Percentiles rank a stretch among this genome's conserved stretches.
These are phyloP conservation scores for Fusarium goolgardi DNA, from an alignment of 2,329 filamentous ascomycete genomes.

Conservation along the genomic window DNA sequence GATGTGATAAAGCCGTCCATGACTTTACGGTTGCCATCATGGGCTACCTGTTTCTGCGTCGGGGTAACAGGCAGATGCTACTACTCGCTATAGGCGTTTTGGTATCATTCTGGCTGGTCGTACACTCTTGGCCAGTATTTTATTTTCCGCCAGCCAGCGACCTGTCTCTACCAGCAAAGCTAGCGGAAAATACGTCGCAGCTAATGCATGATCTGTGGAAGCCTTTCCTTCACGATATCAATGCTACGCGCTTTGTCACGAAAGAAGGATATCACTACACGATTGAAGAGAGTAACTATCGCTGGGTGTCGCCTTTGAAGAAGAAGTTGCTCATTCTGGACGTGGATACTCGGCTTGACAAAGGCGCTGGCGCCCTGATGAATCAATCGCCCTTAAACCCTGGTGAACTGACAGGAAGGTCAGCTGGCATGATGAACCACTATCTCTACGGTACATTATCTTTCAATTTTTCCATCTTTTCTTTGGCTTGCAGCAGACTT, in stretches of 20 bases:
- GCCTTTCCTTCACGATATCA: constrained; percentile 35
- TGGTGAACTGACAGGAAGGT: constrained; percentile 35
- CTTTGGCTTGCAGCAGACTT: background rate
- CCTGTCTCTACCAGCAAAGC: background rate
- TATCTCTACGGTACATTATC: constrained; percentile 37
- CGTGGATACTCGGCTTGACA: constrained; percentile 33
- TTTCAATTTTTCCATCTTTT: background rate
- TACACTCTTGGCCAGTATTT: background rate
- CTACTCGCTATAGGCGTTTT: background rate
- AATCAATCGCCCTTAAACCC: constrained; percentile 20
- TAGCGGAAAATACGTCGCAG: constrained; percentile 7
- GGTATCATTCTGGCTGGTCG: background rate
- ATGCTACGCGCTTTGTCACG: background rate
- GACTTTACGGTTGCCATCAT: background rate
- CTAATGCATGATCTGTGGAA: constrained; percentile 30
- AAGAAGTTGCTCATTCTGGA: constrained; percentile 44
- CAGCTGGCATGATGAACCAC: constrained; percentile 39
- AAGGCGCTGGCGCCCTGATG: constrained; percentile 31
- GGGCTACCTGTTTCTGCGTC: background rate
- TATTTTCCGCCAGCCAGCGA: background rate
- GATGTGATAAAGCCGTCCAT: background rate
- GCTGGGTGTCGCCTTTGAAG: constrained; percentile 24
- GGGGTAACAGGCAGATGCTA: background rate
- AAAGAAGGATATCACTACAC: constrained; percentile 35
- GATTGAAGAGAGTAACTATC: constrained; percentile 6